phyloP scores from a whole-genome alignment of 306 rosid species.

The Cyclanthera cordifolia region DNA sequence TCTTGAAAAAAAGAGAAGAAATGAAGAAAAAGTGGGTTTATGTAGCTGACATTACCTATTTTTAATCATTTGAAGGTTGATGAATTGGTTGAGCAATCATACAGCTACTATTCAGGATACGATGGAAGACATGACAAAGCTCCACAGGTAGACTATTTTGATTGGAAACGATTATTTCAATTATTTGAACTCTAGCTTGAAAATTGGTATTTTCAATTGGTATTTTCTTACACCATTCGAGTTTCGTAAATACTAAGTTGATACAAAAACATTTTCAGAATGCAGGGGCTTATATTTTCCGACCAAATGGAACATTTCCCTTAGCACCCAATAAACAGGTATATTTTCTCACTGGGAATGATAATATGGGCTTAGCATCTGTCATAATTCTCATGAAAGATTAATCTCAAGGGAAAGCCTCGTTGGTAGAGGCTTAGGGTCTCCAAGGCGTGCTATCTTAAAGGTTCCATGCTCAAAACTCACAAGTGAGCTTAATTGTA shows the following conservation, averaged over 20 bases:
- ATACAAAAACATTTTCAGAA: slow-evolving; percentile 22
- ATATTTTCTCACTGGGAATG: slow-evolving; percentile 1
- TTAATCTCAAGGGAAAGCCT: no score
- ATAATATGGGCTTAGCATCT: background rate
- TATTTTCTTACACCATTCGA: background rate
- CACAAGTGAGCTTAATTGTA: no score
- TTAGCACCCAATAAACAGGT: slow-evolving; percentile 35
- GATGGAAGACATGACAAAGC: slow-evolving; percentile 28
- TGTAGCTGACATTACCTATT: slow-evolving; percentile 13
- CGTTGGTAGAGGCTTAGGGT: no score
- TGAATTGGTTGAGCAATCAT: slow-evolving; percentile 33
- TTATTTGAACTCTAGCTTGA: background rate
- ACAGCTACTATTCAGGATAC: slow-evolving; percentile 31
- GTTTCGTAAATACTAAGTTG: background rate
- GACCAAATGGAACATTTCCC: slow-evolving; percentile 40
- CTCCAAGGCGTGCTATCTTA: no score
- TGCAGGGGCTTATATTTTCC: slow-evolving; percentile 44
- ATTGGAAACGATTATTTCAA: background rate
- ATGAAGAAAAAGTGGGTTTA: background rate
- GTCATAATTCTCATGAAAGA: background rate
- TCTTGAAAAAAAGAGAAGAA: background rate
- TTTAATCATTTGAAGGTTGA: slow-evolving; percentile 27
- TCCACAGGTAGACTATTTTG: slow-evolving; percentile 31
- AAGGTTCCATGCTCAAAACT: no score
- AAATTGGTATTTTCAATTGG: background rate